phyloP scores from a whole-genome alignment of 1,139 yeast species.

The Suhomyces panamericanus region DNA sequence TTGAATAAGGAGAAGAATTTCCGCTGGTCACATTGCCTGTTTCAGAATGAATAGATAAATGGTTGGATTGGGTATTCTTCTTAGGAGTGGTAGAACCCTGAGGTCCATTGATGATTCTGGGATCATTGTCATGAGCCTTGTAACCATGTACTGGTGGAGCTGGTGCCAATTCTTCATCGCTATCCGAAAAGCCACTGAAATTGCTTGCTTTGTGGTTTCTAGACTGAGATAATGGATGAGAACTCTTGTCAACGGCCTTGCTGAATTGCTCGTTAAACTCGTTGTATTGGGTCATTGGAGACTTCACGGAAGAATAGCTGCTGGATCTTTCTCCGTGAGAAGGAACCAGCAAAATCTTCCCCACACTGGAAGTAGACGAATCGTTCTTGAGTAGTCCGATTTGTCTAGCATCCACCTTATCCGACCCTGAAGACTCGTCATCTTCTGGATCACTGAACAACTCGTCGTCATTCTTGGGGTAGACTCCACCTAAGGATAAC shows the following conservation, averaged over 20 bases:
- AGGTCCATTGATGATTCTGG: conserved; percentile 17
- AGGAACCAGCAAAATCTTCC: conserved; percentile 26
- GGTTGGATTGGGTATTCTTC: conserved; percentile 17
- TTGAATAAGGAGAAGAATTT: conserved; percentile 22
- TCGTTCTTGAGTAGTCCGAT: conserved; percentile 22
- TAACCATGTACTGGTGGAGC: conserved; percentile 24
- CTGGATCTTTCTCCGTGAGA: conserved; percentile 30
- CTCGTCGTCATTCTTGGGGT: conserved; percentile 42
- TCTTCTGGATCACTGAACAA: conserved; percentile 37
- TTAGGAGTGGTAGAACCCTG: conserved; percentile 23
- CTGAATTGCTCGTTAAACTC: conserved; percentile 52
- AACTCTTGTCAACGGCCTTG: conserved; percentile 19
- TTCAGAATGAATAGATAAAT: conserved; percentile 31
- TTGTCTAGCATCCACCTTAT: conserved; percentile 29
- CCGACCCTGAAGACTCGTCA: conserved; percentile 24
- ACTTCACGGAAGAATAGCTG: conserved; percentile 44
- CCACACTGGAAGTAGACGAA: conserved; percentile 11
- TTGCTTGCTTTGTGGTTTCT: conserved; percentile 8
- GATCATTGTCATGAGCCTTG: conserved; percentile 2
- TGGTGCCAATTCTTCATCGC: conserved; percentile 20
- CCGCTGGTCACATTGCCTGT: conserved; percentile 26
- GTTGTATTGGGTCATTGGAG: conserved; percentile 55
- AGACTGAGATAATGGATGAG: conserved; percentile 4
- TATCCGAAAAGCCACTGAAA: conserved; percentile 17
- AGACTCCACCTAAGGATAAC: conserved; percentile 29